phyloP scores from a whole-genome alignment of 179 eudicot genomes.

The Gypsophila paniculata region DNA sequence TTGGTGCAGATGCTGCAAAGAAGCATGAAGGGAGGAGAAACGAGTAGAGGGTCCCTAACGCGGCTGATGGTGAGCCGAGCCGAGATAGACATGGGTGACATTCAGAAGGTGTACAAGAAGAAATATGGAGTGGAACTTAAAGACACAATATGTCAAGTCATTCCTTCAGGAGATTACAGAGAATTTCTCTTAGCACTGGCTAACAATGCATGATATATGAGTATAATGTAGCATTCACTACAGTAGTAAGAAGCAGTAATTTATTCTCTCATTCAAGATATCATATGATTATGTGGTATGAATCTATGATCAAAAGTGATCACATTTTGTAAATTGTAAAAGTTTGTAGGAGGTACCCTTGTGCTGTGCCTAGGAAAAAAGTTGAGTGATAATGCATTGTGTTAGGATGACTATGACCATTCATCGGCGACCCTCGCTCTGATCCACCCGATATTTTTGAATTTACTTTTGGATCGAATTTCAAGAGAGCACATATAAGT shows the following conservation, averaged over 20 bases:
- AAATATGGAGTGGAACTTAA: slow-evolving; percentile 44
- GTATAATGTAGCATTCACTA: background rate
- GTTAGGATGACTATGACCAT: background rate
- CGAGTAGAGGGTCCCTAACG: slow-evolving; percentile 34
- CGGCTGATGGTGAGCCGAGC: slow-evolving; percentile 59
- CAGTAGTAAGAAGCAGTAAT: background rate
- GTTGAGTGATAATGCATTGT: background rate
- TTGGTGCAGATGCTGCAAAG: slow-evolving; percentile 39
- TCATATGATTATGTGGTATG: background rate
- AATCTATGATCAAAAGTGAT: background rate
- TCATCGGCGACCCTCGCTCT: too few species aligned
- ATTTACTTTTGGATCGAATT: too few species aligned
- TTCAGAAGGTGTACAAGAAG: slow-evolving; percentile 38
- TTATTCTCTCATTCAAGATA: too few species aligned
- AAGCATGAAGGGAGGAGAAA: slow-evolving; percentile 38
- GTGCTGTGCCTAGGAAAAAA: background rate
- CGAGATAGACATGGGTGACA: slow-evolving; percentile 59
- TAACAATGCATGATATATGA: slow-evolving; percentile 4
- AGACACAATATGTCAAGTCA: slow-evolving; percentile 41
- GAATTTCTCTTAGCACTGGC: slow-evolving; percentile 50
- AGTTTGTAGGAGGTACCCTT: background rate
- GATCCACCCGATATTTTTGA: too few species aligned
- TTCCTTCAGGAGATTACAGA: slow-evolving; percentile 48
- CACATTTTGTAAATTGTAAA: background rate
- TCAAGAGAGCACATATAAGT: too few species aligned